A percentile compares a stretch with the other conserved stretches of the same genome.
phyloP scores from a whole-genome alignment of 106 monocot species.

The Narthecium ossifragum region DNA sequence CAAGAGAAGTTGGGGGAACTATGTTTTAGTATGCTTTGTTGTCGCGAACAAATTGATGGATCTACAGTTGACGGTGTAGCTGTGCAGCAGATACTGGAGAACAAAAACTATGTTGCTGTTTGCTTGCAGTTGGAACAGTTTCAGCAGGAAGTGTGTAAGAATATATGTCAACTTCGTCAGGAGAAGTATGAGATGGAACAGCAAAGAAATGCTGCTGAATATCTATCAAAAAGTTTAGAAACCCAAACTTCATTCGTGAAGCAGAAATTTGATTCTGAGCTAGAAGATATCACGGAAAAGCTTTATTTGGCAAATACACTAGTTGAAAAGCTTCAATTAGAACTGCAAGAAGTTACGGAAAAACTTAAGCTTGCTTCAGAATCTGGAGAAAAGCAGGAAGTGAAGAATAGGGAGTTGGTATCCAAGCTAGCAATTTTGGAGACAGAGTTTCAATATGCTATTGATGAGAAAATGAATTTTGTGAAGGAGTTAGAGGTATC shows the following conservation, averaged over 20 bases:
- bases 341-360: constrained; percentile 46
- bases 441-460: constrained; percentile 43
- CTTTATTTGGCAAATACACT: constrained; percentile 40
- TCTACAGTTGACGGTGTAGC: constrained; percentile 15
- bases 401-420: constrained; percentile 43
- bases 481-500: constrained; percentile 37
- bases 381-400: constrained; percentile 27
- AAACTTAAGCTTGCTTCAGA: constrained; percentile 44
- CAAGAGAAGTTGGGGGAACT: constrained; percentile 37
- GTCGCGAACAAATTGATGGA: constrained; percentile 20
- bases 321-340: constrained; percentile 38
- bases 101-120: constrained; percentile 29
- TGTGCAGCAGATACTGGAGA: constrained; percentile 23
- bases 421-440: constrained; percentile 46
- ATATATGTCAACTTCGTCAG: constrained; percentile 32
- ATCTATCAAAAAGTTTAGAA: constrained; percentile 26
- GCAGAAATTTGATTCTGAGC: constrained; percentile 31
- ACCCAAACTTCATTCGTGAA: constrained; percentile 17
- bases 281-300: constrained; percentile 36
- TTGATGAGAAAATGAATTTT: constrained; percentile 38
- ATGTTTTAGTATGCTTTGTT: constrained; percentile 21
- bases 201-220: constrained; percentile 29
- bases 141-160: constrained; percentile 23
- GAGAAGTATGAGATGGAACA: constrained; percentile 40
- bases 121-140: constrained; percentile 37